Evolutionary conservation across 352 stramenopile genomes (phyloP).

Genomic region (Pythium aquatile): DNA sequence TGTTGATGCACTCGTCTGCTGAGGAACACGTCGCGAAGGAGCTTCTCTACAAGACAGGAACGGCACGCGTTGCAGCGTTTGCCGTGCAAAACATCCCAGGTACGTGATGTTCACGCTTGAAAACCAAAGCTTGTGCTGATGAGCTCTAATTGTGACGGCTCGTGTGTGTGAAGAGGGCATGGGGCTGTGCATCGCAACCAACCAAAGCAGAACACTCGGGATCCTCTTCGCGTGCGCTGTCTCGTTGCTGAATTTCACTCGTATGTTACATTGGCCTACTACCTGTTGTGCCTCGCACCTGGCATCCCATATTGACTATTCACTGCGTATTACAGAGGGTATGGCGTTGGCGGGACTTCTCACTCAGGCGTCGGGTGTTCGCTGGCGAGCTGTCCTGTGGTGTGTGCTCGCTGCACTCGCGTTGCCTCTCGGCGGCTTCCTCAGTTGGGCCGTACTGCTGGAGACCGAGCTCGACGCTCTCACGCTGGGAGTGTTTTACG

Average conservation of each 20-base stretch:
- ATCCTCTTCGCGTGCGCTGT: slow-evolving; percentile 26
- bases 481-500: slow-evolving; percentile 18
- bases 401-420: slow-evolving; percentile 25
- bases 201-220: slow-evolving; percentile 18
- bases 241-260: slow-evolving; percentile 27
- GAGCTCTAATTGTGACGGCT: background rate
- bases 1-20: slow-evolving; percentile 3
- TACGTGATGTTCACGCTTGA: background rate
- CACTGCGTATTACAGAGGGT: slow-evolving; percentile 13
- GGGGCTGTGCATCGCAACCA: slow-evolving; percentile 21
- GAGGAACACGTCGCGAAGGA: slow-evolving; percentile 13
- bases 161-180: slow-evolving; percentile 21
- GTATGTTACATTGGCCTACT: slow-evolving; percentile 4
- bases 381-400: slow-evolving; percentile 30
- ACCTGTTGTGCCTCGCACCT: too few relatives aligned
- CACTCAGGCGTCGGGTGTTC: slow-evolving; percentile 18
- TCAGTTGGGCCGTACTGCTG: slow-evolving; percentile 22
- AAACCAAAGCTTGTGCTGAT: too few relatives aligned
- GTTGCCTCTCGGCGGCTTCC: slow-evolving; percentile 24
- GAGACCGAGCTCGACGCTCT: slow-evolving; percentile 9
- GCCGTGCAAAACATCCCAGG: slow-evolving; percentile 24
- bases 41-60: slow-evolving; percentile 25
- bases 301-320: background rate
- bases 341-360: slow-evolving; percentile 24
- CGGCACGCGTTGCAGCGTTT: slow-evolving; percentile 20